Conservation (phyloP, 495 filamentous ascomycete species). For the Aspergillus asperescens region DNA sequence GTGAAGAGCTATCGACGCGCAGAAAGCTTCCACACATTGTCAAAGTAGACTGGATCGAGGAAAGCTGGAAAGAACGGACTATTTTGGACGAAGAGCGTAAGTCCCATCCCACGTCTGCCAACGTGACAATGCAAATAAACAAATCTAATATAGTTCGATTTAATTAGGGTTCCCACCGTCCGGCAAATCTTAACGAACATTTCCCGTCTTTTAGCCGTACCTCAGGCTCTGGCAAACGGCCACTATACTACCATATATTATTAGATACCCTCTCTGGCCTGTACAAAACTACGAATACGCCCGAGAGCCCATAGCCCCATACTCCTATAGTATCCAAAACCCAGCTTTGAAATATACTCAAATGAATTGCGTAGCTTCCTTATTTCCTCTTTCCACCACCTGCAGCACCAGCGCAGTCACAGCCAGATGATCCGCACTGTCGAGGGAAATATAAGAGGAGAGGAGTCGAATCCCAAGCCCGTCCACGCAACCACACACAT, state of each 20-base stretch:
- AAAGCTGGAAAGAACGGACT: slow-evolving; percentile 75
- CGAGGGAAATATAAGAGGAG: too few species aligned
- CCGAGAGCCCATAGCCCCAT: too few species aligned
- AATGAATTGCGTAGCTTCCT: too few species aligned
- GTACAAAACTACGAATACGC: too few species aligned
- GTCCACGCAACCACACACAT: neutral
- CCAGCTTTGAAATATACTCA: too few species aligned
- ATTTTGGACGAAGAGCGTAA: slow-evolving; percentile 71
- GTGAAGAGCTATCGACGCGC: slow-evolving; percentile 24
- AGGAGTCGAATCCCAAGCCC: neutral
- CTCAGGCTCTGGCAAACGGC: too few species aligned
- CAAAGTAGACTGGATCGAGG: slow-evolving; percentile 63
- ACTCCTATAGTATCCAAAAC: too few species aligned
- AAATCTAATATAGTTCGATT: neutral
- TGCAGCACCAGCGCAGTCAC: too few species aligned
- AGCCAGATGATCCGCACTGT: too few species aligned
- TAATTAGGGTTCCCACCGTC: slow-evolving; percentile 9
- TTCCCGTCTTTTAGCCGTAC: neutral
- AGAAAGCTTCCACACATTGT: slow-evolving; percentile 66
- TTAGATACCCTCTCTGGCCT: too few species aligned
- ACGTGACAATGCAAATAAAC: neutral
- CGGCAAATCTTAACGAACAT: neutral
- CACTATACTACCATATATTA: too few species aligned
- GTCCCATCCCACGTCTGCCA: neutral
- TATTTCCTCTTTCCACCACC: too few species aligned